Conservation (phyloP, 257 asterid species). For the Nicotiana undulata region DNA sequence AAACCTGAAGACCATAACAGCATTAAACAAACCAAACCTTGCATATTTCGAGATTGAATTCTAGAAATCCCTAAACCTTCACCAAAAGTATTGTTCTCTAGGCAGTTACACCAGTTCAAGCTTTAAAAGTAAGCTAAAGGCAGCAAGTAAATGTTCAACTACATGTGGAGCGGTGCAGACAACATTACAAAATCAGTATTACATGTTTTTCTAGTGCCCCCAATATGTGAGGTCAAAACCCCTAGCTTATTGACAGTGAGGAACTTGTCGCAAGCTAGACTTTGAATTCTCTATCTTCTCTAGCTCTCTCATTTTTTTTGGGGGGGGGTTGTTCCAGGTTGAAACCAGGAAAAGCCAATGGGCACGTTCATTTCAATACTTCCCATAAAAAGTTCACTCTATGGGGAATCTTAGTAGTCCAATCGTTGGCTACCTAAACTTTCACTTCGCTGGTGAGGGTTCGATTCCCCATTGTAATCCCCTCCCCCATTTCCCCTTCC, state of each 20-base stretch:
- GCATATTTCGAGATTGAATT: background rate
- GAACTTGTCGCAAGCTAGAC: background rate
- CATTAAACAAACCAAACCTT: background rate
- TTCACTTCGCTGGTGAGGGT: background rate
- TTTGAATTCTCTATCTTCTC: background rate
- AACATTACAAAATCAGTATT: background rate
- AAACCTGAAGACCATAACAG: background rate
- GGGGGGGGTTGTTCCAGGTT: background rate
- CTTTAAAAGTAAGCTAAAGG: background rate
- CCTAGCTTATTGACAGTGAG: background rate
- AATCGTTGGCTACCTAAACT: background rate
- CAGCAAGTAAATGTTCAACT: background rate
- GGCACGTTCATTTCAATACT: background rate
- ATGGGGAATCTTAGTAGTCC: background rate
- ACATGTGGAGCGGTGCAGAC: background rate
- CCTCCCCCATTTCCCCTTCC: background rate
- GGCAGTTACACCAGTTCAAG: background rate
- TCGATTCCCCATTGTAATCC: background rate
- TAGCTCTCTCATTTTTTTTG: background rate
- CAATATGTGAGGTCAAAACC: background rate
- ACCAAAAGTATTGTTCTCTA: background rate
- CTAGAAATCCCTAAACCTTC: background rate
- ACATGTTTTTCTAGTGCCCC: background rate
- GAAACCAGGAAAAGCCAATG: slow-evolving; percentile 1
- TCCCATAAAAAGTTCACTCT: background rate